These are phyloP conservation scores for Vitis rotundifolia DNA, from an alignment of 164 flowering plant genomes.

Conservation along the genomic window DNA sequence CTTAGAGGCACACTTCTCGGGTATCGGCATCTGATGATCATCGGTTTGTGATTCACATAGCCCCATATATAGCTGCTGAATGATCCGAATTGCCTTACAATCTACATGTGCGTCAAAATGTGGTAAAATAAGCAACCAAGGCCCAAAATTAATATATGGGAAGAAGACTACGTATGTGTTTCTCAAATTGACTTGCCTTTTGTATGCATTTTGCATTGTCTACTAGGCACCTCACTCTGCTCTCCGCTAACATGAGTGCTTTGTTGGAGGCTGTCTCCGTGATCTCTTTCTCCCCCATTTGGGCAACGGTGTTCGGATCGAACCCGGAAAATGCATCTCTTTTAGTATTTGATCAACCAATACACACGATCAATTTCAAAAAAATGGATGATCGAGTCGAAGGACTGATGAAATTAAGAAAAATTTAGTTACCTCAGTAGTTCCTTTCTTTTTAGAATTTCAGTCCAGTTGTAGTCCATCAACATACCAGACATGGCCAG, in stretches of 20 bases:
- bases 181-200: conserved; percentile 46
- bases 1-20: conserved; percentile 79
- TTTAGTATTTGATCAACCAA: conserved; percentile 4
- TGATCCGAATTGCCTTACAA: conserved; percentile 70
- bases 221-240: conserved; percentile 78
- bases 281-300: conserved; percentile 77
- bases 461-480: conserved; percentile 87
- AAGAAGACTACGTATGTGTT: background rate
- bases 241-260: conserved; percentile 56
- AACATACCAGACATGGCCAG: conserved; percentile 83
- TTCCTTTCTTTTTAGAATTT: conserved; percentile 66
- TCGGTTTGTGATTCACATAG: conserved; percentile 63
- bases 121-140: background rate
- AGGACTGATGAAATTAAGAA: background rate
- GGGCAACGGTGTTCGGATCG: conserved; percentile 56
- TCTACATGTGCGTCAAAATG: conserved; percentile 30
- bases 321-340: conserved; percentile 74
- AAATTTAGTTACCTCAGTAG: conserved; percentile 47
- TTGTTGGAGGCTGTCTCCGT: conserved; percentile 56
- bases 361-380: background rate
- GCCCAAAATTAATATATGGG: no score
- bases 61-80: conserved; percentile 84
- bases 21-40: conserved; percentile 60
- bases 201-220: conserved; percentile 83
- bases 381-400: background rate